These are phyloP conservation scores for Alternaria novae-zelandiae DNA, from an alignment of 2,329 filamentous ascomycete species.

Conservation along the genomic window DNA sequence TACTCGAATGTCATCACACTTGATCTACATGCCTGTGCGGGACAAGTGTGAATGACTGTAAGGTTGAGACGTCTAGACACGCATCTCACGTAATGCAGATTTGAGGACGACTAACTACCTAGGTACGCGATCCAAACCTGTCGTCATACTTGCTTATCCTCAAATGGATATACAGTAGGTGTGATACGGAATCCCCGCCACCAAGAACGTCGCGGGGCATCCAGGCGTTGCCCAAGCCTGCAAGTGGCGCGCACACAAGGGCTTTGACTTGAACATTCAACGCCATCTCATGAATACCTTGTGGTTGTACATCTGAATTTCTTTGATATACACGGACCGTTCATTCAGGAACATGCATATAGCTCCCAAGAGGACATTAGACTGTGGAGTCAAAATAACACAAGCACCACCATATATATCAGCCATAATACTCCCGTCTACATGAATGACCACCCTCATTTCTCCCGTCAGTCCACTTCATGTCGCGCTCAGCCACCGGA, in stretches of 20 bases:
- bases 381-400: neutral
- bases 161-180: neutral
- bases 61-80: neutral
- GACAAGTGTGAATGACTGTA: constrained; percentile 1
- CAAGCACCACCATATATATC: neutral
- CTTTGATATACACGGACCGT: neutral
- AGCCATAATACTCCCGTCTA: neutral
- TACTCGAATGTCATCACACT: constrained; percentile 1
- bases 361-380: neutral
- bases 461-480: neutral
- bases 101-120: neutral
- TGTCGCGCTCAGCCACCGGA: neutral
- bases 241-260: neutral
- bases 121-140: neutral
- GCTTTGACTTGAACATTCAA: neutral
- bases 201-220: neutral
- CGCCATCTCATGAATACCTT: neutral
- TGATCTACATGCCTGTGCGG: constrained; percentile 1
- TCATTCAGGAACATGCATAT: neutral
- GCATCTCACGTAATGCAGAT: neutral
- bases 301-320: neutral
- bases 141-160: neutral
- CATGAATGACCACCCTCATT: neutral
- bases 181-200: neutral
- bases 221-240: neutral